phyloP scores from a whole-genome alignment of 129 eudicot species.

The Lactuca sativa region DNA sequence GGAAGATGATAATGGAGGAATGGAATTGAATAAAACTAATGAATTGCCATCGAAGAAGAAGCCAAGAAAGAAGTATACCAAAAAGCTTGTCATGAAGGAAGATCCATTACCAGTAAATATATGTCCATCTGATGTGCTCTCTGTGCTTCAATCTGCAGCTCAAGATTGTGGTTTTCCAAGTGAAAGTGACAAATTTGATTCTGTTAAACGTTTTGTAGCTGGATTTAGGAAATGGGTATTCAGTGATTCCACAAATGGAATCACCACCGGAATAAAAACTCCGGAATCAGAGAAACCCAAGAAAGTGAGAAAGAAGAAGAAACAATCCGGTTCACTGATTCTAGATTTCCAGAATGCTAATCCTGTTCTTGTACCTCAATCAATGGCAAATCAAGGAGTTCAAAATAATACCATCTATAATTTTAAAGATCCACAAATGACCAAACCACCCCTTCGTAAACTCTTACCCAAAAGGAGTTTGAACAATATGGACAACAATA shows the following conservation, averaged over 20 bases:
- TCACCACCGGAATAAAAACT: slow-evolving; percentile 1
- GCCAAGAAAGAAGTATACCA: slow-evolving; percentile 33
- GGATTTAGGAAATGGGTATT: slow-evolving; percentile 47
- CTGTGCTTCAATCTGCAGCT: slow-evolving; percentile 46
- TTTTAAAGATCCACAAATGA: slow-evolving; percentile 15
- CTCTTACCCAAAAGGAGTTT: slow-evolving; percentile 31
- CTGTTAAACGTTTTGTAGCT: slow-evolving; percentile 28
- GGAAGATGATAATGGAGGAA: slow-evolving; percentile 1
- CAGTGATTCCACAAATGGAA: slow-evolving; percentile 23
- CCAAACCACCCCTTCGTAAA: slow-evolving; percentile 25
- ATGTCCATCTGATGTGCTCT: slow-evolving; percentile 45
- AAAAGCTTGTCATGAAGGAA: slow-evolving; percentile 22
- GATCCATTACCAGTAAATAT: slow-evolving; percentile 24
- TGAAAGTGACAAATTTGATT: slow-evolving; percentile 38
- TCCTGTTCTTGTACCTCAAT: slow-evolving; percentile 22
- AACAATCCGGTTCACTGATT: slow-evolving; percentile 18
- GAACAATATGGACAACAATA: slow-evolving; percentile 24
- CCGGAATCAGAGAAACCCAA: slow-evolving; percentile 26
- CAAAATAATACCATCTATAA: slow-evolving; percentile 18
- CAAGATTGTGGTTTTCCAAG: slow-evolving; percentile 41
- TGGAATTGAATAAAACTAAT: slow-evolving; percentile 18
- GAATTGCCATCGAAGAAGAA: slow-evolving; percentile 29
- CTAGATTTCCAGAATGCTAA: slow-evolving; percentile 26
- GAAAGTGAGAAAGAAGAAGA: slow-evolving; percentile 37
- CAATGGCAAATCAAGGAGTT: slow-evolving; percentile 21